Base-by-base conservation (phyloP, 768 basidiomycete genomes). In the Epithele typhae region DNA sequence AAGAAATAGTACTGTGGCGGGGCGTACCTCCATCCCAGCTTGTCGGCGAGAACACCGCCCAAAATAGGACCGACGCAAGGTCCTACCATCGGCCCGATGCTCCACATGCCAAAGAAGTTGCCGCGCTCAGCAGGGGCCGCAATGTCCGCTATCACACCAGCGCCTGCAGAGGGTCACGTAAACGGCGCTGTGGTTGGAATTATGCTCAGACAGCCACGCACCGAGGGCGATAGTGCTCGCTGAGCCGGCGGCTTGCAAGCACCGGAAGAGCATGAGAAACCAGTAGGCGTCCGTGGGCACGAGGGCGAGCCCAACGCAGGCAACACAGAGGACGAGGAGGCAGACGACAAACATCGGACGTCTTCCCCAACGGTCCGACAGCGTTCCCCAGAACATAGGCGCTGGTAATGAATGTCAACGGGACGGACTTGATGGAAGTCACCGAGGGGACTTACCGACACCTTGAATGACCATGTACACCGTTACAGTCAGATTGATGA, bases 81-180 rank as follows among this genome's bases (percentile, higher is more conserved):
- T 1, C 66, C 68, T 51, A 80, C 82, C 72, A 81, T 72, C n/a
- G 84, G 81, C 0, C 84, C 84, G 3, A 84, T 48, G 27, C 65
- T 72, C 62, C 79, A 87, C 7, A 87, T 40, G 3, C 88, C 90
- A 45, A 81, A 75, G 64, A 82, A 89, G 6, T 80, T 76, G 15
- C 86, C 91, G 27, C 90, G 70, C 64, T 92, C 88, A 30, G 76
- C 73, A 0, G 78, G 81, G 2, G 75, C 75, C 5, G 87, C 77
- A 22, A 94, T 84, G 59, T 94, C 91, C 2, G 79, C 79, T 45
- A 94, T 76, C 5, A 87, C 79, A 5, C 91, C 91, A 25, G 84
- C 80, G 43, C 83, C 83, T 80, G 53, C 32, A 22, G 30, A 18
- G 6, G 17, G 33, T 3, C 37, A 32, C 24, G 33, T 34, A 27